These are phyloP conservation scores for Annulohypoxylon bovei DNA, from an alignment of 495 filamentous ascomycete genomes.

Conservation along the genomic window DNA sequence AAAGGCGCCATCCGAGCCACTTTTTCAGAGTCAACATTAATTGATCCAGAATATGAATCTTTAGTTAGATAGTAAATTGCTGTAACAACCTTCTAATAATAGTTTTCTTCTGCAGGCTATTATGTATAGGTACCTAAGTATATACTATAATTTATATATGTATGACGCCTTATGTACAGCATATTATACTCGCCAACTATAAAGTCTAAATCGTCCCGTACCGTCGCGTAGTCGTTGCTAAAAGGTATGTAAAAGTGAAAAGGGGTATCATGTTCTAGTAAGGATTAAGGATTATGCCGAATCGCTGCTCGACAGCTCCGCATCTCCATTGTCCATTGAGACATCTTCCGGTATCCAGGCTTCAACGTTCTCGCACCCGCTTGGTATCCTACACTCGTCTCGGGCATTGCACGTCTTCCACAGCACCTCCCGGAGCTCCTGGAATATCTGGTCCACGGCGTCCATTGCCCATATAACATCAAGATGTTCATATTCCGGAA, in stretches of 20 bases:
- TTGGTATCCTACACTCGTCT: slow-evolving; percentile 67
- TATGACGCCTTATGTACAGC: slow-evolving; percentile 1
- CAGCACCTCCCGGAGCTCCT: slow-evolving; percentile 81
- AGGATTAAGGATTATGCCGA: slow-evolving; percentile 27
- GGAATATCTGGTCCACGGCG: slow-evolving; percentile 81
- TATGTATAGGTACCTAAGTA: background rate
- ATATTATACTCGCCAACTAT: slow-evolving; percentile 20
- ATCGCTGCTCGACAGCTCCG: slow-evolving; percentile 48
- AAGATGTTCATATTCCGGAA: slow-evolving; percentile 93
- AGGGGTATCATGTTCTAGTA: slow-evolving; percentile 37
- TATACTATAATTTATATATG: slow-evolving; percentile 6
- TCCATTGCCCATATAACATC: slow-evolving; percentile 98
- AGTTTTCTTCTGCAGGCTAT: background rate
- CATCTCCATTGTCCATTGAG: slow-evolving; percentile 17
- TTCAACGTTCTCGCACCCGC: slow-evolving; percentile 65
- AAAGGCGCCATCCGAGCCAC: background rate
- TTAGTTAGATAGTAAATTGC: background rate
- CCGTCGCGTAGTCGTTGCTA: slow-evolving; percentile 3
- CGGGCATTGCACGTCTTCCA: slow-evolving; percentile 76
- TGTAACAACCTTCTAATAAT: background rate
- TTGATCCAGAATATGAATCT: background rate
- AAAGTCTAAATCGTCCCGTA: background rate
- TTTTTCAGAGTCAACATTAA: background rate
- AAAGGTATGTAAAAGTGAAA: slow-evolving; percentile 5
- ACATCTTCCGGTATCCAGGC: slow-evolving; percentile 45